Percentiles rank a stretch among this genome's conserved stretches.
These are phyloP conservation scores for Globisporangium barbulae DNA, from an alignment of 352 stramenopile genomes.

Conservation along the genomic window DNA sequence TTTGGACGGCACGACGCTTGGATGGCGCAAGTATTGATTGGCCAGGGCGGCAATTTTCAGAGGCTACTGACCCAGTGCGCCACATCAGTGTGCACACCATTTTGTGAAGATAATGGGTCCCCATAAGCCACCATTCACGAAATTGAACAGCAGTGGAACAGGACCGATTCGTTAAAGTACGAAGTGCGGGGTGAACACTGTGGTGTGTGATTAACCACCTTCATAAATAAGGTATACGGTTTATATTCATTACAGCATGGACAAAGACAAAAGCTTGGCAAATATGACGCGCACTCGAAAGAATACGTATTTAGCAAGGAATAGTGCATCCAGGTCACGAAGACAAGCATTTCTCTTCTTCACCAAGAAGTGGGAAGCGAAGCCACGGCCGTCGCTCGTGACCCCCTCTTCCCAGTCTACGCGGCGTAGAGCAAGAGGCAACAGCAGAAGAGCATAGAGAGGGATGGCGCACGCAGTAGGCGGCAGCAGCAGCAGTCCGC, in stretches of 20 bases:
- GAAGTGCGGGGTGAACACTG: not conserved
- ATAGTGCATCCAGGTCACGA: not conserved
- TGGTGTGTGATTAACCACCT: not conserved
- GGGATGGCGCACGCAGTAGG: not conserved
- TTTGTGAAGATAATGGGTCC: not conserved
- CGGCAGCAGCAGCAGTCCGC: slow-evolving; percentile 2
- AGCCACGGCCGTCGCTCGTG: not conserved
- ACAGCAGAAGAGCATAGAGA: not conserved
- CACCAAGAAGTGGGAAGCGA: not conserved
- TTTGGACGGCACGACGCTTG: slow-evolving; percentile 9
- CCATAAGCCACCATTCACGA: not conserved
- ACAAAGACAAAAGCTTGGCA: too few species aligned
- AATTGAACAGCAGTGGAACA: not conserved
- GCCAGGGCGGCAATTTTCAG: slow-evolving; percentile 5
- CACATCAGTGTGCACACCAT: slow-evolving; percentile 1
- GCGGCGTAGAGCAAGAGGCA: not conserved
- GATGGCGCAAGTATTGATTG: slow-evolving; percentile 14
- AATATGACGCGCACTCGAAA: too few species aligned
- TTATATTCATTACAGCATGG: too few species aligned
- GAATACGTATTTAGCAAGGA: not conserved
- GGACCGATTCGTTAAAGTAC: not conserved
- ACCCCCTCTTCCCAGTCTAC: not conserved
- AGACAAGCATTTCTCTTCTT: slow-evolving; percentile 6
- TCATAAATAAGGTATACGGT: too few species aligned
- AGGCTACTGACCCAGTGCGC: slow-evolving; percentile 3